Evolutionary conservation across 352 stramenopile species (phyloP), one percentile per base, ranked within the genome.

Genomic region (Globisporangium recalcitrans): DNA sequence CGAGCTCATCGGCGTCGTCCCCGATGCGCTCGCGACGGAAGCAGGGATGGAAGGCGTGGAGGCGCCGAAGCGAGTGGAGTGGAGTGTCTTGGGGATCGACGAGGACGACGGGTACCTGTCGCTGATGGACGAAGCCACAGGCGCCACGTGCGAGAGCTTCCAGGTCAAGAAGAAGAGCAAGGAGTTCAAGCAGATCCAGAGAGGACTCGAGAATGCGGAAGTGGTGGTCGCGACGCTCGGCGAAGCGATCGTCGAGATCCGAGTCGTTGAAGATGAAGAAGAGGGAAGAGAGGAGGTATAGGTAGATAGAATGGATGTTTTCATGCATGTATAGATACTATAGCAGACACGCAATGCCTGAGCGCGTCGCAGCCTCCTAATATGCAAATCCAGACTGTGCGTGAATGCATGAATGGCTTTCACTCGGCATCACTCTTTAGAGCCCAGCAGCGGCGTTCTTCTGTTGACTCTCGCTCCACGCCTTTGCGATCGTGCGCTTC

Each of bases 401-500:
- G 38, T 46, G 38, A 46, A 9, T 22, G 38, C 38, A 46, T 21
- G 38, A 46, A 5, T 13, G 38, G 11, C 21, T 26, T 26, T 26
- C 42, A 4, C 42, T 49, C 14, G 19, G 21, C n/a, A 14, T 48
- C 40, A 14, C 24, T 16, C 11, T 11, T 56, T 58, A 70, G 21
- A 65, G 52, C 8, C 38, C 52, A 42, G 54, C 42, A n/a, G 64
- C 68, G 3, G 63, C 70, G 21, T 70, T 79, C 68, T 96, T 96
- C 14, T 89, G 69, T 11, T 83, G 82, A 61, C 82, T 94, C 66
- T 96, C 86, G 27, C 31, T 79, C 86, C 85, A 95, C n/a, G 87
- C 87, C 70, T 96, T 90, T 56, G 85, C 86, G 53, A 96, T 96
- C 48, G 87, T 94, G 55, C 83, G 77, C 79, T 95, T 96, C 86